A percentile compares a stretch with the other conserved stretches of the same genome.
Conservation (phyloP, 106 monocot genomes). For the Allium sativum region DNA sequence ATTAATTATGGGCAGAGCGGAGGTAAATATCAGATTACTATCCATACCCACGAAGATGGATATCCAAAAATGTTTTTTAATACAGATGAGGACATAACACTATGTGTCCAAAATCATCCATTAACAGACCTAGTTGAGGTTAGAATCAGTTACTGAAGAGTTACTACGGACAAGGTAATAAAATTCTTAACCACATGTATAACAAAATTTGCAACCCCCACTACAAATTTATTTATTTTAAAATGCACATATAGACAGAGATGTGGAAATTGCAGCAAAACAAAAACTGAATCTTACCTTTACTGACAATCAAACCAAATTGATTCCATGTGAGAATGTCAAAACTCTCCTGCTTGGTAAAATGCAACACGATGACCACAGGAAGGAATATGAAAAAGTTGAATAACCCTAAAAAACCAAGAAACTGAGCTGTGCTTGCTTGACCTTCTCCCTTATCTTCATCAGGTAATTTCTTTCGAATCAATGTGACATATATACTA, state of each 20-base stretch:
- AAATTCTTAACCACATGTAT: background rate
- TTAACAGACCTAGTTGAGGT: too few species aligned
- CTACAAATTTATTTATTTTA: background rate
- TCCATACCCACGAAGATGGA: too few species aligned
- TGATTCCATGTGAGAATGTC: constrained; percentile 63
- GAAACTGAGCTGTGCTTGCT: constrained; percentile 86
- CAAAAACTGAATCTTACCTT: constrained; percentile 35
- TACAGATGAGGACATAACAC: too few species aligned
- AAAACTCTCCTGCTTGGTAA: constrained; percentile 60
- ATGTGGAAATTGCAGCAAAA: background rate
- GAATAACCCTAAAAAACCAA: constrained; percentile 81
- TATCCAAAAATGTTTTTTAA: too few species aligned
- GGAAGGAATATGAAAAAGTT: constrained; percentile 81
- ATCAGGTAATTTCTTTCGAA: constrained; percentile 74
- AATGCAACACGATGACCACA: constrained; percentile 56
- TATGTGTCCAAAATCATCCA: too few species aligned
- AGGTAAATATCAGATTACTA: too few species aligned
- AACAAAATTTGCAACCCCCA: background rate
- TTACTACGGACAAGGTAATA: background rate
- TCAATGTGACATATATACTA: constrained; percentile 79
- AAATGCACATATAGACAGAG: background rate
- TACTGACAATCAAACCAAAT: constrained; percentile 78
- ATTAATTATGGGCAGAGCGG: too few species aligned
- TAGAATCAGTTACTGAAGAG: background rate
- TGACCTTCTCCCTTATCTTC: constrained; percentile 58